These are phyloP conservation scores for Francoa sonchifolia DNA, from an alignment of 441 rosid species.

Conservation along the genomic window DNA sequence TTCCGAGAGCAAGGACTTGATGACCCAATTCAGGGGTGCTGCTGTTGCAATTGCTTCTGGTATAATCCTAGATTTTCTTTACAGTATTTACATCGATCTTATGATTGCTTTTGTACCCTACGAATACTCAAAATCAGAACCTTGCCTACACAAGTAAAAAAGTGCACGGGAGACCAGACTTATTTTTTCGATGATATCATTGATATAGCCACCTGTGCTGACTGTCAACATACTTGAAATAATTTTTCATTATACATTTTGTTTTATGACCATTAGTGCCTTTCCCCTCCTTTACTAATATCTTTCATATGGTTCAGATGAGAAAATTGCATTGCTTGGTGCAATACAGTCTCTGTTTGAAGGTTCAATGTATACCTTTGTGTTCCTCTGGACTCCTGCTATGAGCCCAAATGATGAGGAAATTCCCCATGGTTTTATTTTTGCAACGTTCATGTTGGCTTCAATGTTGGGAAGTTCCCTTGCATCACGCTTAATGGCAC, in stretches of 20 bases:
- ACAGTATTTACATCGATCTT: background rate
- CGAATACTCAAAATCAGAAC: background rate
- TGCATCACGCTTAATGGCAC: conserved; percentile 87
- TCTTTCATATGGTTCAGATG: conserved; percentile 37
- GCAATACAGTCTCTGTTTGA: conserved; percentile 95
- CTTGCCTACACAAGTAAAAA: no score
- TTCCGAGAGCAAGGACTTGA: conserved; percentile 79
- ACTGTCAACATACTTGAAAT: no score
- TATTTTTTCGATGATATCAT: no score
- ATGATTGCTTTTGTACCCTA: background rate
- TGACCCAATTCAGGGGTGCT: conserved; percentile 83
- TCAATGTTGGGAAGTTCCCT: conserved; percentile 96
- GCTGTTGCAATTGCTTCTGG: conserved; percentile 94
- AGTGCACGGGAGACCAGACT: no score
- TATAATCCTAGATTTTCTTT: conserved; percentile 11
- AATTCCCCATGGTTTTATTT: conserved; percentile 95
- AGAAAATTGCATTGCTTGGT: conserved; percentile 89
- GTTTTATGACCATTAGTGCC: no score
- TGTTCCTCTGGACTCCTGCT: conserved; percentile 96
- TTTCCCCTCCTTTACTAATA: background rate
- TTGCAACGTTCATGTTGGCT: conserved; percentile 93
- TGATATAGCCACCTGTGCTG: no score
- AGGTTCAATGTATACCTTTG: conserved; percentile 98
- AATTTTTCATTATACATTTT: background rate
- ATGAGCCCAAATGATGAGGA: conserved; percentile 88